A percentile compares a stretch with the other conserved stretches of the same genome.
Conservation (phyloP, 176 grass and related monocot genomes). For the Metroxylon sagu region DNA sequence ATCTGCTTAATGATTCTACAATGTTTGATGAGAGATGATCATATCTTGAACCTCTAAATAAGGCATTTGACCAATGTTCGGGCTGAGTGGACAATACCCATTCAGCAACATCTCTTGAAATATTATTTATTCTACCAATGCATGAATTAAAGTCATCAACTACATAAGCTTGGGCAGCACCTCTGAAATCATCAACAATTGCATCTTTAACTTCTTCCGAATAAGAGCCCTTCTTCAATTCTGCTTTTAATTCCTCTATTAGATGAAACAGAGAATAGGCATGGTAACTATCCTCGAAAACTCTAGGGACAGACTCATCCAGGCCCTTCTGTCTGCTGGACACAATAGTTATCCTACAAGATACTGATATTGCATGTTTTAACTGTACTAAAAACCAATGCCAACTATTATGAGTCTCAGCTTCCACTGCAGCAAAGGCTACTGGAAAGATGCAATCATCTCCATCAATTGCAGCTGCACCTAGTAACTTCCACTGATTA, state of each 20-base stretch:
- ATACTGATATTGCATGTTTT: conserved; percentile 59
- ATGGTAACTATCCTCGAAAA: conserved; percentile 70
- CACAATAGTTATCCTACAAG: conserved; percentile 54
- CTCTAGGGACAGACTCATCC: conserved; percentile 68
- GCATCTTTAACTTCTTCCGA: conserved; percentile 69
- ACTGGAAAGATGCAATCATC: conserved; percentile 84
- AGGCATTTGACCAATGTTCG: conserved; percentile 86
- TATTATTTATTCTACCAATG: conserved; percentile 78
- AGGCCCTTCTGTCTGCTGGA: conserved; percentile 82
- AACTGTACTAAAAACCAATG: conserved; percentile 89
- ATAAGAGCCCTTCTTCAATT: conserved; percentile 68
- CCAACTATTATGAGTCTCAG: conserved; percentile 90
- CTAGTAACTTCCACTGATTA: conserved; percentile 76
- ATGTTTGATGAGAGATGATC: conserved; percentile 90
- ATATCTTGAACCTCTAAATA: conserved; percentile 77
- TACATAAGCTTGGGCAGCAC: conserved; percentile 65
- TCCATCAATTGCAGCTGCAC: conserved; percentile 74
- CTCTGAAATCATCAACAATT: conserved; percentile 82
- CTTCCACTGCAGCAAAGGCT: conserved; percentile 86
- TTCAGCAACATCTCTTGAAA: conserved; percentile 78
- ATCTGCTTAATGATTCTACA: conserved; percentile 81
- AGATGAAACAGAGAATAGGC: conserved; percentile 80
- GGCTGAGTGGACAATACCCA: conserved; percentile 88
- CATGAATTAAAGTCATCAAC: conserved; percentile 87
- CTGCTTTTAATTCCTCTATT: conserved; percentile 85